These are phyloP conservation scores for Lepidium campestre DNA, from an alignment of 441 rosid genomes.

Conservation along the genomic window DNA sequence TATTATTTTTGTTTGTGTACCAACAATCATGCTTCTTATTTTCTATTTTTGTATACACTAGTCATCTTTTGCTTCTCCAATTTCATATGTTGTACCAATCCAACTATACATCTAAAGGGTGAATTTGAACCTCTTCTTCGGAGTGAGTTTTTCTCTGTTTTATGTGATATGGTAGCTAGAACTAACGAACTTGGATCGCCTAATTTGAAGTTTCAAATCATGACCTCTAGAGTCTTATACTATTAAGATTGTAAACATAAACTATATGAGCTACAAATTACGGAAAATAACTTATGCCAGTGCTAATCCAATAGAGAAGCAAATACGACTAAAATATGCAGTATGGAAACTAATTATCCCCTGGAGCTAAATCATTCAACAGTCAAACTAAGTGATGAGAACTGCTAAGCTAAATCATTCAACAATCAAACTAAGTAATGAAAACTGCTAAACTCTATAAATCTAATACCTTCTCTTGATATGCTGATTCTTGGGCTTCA, in stretches of 20 bases:
- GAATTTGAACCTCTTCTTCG: conserved; percentile 82
- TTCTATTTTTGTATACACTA: no score
- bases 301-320: conserved; percentile 6
- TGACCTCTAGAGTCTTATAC: conserved; percentile 79
- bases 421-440: background rate
- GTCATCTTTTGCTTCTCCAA: no score
- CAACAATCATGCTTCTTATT: no score
- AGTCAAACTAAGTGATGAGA: conserved; percentile 4
- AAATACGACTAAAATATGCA: background rate
- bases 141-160: conserved; percentile 46
- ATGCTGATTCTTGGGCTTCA: conserved; percentile 88
- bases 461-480: conserved; percentile 73
- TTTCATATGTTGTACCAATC: conserved; percentile 84
- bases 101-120: conserved; percentile 92
- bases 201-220: conserved; percentile 58
- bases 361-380: background rate
- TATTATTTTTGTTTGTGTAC: no score
- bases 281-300: background rate
- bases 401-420: background rate
- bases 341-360: background rate
- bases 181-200: conserved; percentile 46
- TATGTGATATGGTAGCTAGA: conserved; percentile 35
- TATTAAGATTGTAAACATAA: conserved; percentile 34
- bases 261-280: conserved; percentile 4
- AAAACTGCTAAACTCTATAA: conserved; percentile 2